phyloP scores from a whole-genome alignment of 108 stramenopile species.

The Craspedostauros australis region DNA sequence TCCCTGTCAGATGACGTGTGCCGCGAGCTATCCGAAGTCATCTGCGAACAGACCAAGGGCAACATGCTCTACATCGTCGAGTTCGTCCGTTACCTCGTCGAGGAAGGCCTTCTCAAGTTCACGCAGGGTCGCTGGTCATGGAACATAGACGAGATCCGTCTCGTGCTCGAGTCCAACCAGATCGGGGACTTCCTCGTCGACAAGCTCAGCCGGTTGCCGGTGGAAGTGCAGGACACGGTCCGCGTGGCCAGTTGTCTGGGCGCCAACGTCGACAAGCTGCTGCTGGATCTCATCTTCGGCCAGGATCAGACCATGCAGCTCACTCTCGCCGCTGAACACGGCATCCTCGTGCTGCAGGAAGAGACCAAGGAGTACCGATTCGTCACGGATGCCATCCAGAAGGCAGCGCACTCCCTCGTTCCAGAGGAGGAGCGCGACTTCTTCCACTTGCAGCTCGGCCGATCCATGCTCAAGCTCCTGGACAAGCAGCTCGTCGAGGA shows the following conservation, averaged over 20 bases:
- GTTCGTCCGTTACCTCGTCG: no score
- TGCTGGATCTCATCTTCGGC: slow-evolving; percentile 11
- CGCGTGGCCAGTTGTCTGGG: slow-evolving; percentile 32
- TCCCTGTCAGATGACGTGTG: no score
- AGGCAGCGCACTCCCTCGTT: slow-evolving; percentile 39
- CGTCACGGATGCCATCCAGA: slow-evolving; percentile 26
- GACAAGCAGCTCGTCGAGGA: slow-evolving; percentile 20
- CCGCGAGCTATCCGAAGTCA: no score
- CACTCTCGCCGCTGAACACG: background rate
- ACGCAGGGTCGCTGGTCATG: no score
- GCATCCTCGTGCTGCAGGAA: slow-evolving; percentile 10
- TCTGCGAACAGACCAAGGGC: no score
- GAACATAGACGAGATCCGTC: no score
- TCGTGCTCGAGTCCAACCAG: no score
- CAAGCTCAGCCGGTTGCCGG: slow-evolving; percentile 1
- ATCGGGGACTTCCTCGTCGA: no score
- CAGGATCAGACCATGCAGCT: slow-evolving; percentile 4
- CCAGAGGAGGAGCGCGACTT: slow-evolving; percentile 18
- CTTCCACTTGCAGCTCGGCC: slow-evolving; percentile 48
- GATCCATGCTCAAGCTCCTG: slow-evolving; percentile 29
- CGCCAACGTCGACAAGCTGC: slow-evolving; percentile 2
- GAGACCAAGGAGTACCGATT: slow-evolving; percentile 9
- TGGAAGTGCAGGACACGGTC: slow-evolving; percentile 19
- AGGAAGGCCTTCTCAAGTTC: no score
- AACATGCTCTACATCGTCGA: no score